Conservation (phyloP, 2,329 filamentous ascomycete species). For the Cercospora citrullina region DNA sequence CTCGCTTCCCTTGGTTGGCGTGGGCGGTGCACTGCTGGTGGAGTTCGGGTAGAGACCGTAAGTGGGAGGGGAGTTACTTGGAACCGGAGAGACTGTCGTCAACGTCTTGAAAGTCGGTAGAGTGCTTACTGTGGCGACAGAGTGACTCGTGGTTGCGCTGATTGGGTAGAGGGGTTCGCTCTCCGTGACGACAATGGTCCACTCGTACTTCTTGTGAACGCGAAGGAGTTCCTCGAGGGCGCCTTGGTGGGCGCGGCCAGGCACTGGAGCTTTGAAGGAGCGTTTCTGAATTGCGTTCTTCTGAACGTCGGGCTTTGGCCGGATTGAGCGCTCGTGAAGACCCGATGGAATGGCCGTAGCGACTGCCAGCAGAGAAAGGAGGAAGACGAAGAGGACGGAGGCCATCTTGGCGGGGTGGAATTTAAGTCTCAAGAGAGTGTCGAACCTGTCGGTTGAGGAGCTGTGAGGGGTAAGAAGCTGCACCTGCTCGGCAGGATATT, state of each 20-base stretch:
- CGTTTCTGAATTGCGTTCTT: slow-evolving; percentile 10
- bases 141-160: not conserved
- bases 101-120: not conserved
- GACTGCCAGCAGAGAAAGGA: slow-evolving; percentile 42
- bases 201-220: slow-evolving; percentile 67
- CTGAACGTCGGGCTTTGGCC: no score
- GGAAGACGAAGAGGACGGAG: slow-evolving; percentile 44
- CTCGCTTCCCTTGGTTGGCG: slow-evolving; percentile 20
- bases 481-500: not conserved
- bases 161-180: slow-evolving; percentile 2
- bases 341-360: slow-evolving; percentile 43
- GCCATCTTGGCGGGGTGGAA: not conserved
- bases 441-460: no score
- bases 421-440: not conserved
- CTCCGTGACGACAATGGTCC: slow-evolving; percentile 27
- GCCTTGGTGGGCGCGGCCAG: slow-evolving; percentile 51
- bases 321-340: not conserved
- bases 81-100: not conserved
- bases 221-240: slow-evolving; percentile 64
- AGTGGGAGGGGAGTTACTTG: not conserved
- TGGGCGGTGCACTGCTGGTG: slow-evolving; percentile 16
- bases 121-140: not conserved
- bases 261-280: slow-evolving; percentile 45
- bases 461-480: not conserved
- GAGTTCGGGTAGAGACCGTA: slow-evolving; percentile 11